These are phyloP conservation scores for Fagopyrum esculentum DNA, from an alignment of 148 eudicot species.

Conservation along the genomic window DNA sequence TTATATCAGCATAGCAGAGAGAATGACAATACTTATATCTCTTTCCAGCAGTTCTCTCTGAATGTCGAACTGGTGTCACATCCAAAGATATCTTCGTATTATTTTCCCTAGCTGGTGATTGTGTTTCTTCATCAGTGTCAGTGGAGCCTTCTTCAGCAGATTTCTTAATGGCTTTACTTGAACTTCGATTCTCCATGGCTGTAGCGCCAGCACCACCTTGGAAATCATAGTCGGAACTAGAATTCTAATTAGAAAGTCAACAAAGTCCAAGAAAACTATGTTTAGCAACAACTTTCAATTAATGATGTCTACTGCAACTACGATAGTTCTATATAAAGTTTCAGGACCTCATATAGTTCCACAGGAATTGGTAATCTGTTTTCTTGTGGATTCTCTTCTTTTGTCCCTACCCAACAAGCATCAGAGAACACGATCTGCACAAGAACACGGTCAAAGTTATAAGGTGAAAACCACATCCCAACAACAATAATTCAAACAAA, in stretches of 20 bases:
- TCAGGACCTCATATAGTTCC: conserved; percentile 59
- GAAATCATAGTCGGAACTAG: conserved; percentile 49
- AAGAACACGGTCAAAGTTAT: conserved; percentile 5
- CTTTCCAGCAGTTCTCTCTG: conserved; percentile 77
- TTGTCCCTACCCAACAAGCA: conserved; percentile 87
- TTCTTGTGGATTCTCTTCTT: conserved; percentile 90
- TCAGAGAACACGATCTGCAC: conserved; percentile 90
- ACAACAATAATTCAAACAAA: neutral
- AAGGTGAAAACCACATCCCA: neutral
- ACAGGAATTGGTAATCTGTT: conserved; percentile 53
- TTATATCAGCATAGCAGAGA: conserved; percentile 9
- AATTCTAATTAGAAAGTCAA: conserved; percentile 29
- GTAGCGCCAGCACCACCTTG: conserved; percentile 79
- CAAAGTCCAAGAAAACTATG: conserved; percentile 2
- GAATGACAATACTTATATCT: conserved; percentile 46
- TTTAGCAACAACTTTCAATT: neutral
- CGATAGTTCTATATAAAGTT: neutral
- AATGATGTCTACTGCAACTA: neutral
- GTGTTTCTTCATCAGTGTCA: conserved; percentile 35
- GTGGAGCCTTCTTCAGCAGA: conserved; percentile 32
- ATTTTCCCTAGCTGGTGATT: conserved; percentile 33
- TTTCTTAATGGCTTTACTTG: conserved; percentile 22
- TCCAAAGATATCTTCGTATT: conserved; percentile 22
- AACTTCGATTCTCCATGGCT: conserved; percentile 25
- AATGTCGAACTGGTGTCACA: conserved; percentile 57